A percentile compares a stretch with the other conserved stretches of the same genome.
These are phyloP conservation scores for Avena eriantha DNA, from an alignment of 176 grass and related monocot genomes.

Conservation along the genomic window DNA sequence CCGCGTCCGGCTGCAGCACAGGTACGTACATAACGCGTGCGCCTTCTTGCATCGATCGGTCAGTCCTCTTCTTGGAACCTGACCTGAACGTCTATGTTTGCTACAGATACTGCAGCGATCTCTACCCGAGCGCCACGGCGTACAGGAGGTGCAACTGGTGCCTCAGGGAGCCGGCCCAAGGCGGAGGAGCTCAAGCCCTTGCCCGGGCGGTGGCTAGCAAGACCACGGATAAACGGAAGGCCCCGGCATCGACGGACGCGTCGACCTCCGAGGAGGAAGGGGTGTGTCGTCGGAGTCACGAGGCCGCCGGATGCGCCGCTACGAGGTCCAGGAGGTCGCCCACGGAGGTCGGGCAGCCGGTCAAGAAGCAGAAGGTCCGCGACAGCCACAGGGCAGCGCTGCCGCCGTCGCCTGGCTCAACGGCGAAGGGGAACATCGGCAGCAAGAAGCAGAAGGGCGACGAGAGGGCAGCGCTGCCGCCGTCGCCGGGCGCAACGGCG, in stretches of 20 bases:
- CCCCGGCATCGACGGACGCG: not conserved
- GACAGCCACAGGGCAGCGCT: not conserved
- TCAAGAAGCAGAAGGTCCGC: slow-evolving; percentile 60
- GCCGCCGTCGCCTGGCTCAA: not conserved
- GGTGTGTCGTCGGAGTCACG: not conserved
- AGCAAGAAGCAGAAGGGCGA: not conserved
- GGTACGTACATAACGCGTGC: slow-evolving; percentile 28
- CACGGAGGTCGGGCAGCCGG: slow-evolving; percentile 40
- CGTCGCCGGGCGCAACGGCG: not conserved
- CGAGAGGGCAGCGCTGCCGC: not conserved
- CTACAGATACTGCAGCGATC: slow-evolving; percentile 82
- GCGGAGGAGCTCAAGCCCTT: not conserved
- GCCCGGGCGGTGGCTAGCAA: not conserved
- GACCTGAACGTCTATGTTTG: not conserved
- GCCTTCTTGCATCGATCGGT: not conserved
- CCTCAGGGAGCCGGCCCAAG: slow-evolving; percentile 47
- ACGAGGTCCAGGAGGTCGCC: slow-evolving; percentile 20
- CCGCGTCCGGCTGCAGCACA: slow-evolving; percentile 81
- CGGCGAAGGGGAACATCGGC: not conserved
- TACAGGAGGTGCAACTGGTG: slow-evolving; percentile 94
- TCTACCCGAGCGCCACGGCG: slow-evolving; percentile 67
- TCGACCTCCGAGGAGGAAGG: slow-evolving; percentile 20
- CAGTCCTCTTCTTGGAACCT: not conserved
- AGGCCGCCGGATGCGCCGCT: not conserved
- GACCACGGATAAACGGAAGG: slow-evolving; percentile 22